phyloP scores from a whole-genome alignment of 352 stramenopile species.

The Phytophthora pini region DNA sequence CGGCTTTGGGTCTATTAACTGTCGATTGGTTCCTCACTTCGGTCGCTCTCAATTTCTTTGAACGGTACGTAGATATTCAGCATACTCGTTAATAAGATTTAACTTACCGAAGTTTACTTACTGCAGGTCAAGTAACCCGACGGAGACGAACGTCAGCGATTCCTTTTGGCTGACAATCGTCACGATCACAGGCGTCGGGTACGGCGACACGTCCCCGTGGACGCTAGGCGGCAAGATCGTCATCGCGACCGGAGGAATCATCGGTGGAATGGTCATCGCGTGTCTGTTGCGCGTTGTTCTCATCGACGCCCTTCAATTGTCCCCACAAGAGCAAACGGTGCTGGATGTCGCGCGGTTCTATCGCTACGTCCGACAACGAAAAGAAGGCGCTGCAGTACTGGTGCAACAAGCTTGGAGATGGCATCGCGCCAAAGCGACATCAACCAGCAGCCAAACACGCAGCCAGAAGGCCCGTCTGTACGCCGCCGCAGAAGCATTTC shows the following conservation, averaged over 20 bases:
- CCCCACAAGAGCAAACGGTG: conserved; percentile 61
- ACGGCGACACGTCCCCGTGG: conserved; percentile 57
- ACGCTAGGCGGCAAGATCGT: conserved; percentile 64
- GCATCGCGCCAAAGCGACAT: conserved; percentile 18
- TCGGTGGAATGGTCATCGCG: conserved; percentile 63
- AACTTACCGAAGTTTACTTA: not conserved
- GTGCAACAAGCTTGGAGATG: conserved; percentile 56
- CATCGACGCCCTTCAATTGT: conserved; percentile 62
- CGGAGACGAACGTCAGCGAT: conserved; percentile 50
- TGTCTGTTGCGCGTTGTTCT: conserved; percentile 67
- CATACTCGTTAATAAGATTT: not conserved
- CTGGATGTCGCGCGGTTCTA: conserved; percentile 71
- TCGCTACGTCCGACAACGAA: conserved; percentile 50
- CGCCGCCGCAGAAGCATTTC: conserved; percentile 50
- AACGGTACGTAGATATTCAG: conserved; percentile 34
- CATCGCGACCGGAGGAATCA: conserved; percentile 63
- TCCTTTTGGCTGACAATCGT: conserved; percentile 74
- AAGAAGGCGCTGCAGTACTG: conserved; percentile 47
- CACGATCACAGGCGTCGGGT: conserved; percentile 69
- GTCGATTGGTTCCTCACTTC: conserved; percentile 69
- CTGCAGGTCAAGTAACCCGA: conserved; percentile 51
- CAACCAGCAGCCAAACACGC: conserved; percentile 8
- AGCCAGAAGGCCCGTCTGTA: conserved; percentile 47
- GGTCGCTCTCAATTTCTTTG: conserved; percentile 63
- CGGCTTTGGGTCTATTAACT: conserved; percentile 40